Conservation (phyloP, 169 alveolate genomes). For the Babesia bovis region DNA sequence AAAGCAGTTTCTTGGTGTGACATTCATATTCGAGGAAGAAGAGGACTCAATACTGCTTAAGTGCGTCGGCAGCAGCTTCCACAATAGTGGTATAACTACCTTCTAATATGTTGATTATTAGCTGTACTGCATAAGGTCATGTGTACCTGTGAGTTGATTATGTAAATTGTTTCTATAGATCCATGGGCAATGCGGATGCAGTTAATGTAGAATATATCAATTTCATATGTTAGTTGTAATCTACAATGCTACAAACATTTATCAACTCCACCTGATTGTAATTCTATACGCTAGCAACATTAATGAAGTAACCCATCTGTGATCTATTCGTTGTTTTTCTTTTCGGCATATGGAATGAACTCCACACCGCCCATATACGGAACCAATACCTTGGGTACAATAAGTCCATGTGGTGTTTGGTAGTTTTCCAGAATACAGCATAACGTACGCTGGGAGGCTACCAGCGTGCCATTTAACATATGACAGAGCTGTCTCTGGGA, state of each 20-base stretch:
- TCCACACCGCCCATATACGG: constrained; percentile 90
- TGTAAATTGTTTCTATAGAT: background rate
- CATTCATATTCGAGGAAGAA: constrained; percentile 42
- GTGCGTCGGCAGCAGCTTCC: constrained; percentile 62
- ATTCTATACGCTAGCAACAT: no score
- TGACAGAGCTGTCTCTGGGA: constrained; percentile 87
- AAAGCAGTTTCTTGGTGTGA: constrained; percentile 41
- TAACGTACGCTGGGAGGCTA: constrained; percentile 96
- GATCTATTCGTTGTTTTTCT: background rate
- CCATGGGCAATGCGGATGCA: background rate
- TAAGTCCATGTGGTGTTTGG: constrained; percentile 92
- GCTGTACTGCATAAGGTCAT: background rate
- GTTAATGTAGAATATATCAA: background rate
- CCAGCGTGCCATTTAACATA: constrained; percentile 97
- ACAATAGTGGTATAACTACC: constrained; percentile 44
- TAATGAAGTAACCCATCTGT: no score
- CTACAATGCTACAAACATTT: no score
- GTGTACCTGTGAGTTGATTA: background rate
- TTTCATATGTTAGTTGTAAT: no score
- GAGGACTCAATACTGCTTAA: constrained; percentile 31
- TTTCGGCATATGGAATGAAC: constrained; percentile 79
- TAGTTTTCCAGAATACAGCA: constrained; percentile 95
- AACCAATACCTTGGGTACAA: constrained; percentile 90
- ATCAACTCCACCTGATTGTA: no score
- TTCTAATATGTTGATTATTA: constrained; percentile 17